phyloP scores from a whole-genome alignment of 441 rosid genomes.

The Codiaeum variegatum region DNA sequence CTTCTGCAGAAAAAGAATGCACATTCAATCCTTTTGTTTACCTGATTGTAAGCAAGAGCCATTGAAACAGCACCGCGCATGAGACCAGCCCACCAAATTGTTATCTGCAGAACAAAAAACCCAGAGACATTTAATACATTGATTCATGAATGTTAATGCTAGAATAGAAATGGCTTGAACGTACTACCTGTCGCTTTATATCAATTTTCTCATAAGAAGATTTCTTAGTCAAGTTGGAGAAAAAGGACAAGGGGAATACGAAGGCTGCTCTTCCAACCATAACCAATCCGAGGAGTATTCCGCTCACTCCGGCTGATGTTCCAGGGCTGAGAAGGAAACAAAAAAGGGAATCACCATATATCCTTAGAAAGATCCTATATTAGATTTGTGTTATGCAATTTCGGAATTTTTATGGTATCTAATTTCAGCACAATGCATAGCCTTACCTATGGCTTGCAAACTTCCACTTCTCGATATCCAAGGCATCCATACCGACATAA shows the following conservation, averaged over 20 bases:
- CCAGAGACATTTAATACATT: conserved; percentile 4
- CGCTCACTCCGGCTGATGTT: conserved; percentile 69
- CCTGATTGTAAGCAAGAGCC: conserved; percentile 99
- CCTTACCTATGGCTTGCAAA: conserved; percentile 70
- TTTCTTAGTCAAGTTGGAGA: conserved; percentile 83
- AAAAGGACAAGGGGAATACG: conserved; percentile 76
- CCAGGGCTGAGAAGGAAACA: conserved; percentile 69
- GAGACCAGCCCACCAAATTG: conserved; percentile 99
- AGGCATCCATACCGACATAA: conserved; percentile 98
- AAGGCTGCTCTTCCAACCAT: conserved; percentile 92
- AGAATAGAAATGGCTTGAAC: conserved; percentile 15
- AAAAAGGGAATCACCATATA: neutral
- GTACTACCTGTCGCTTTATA: conserved; percentile 67
- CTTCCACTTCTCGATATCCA: conserved; percentile 91
- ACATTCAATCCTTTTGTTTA: conserved; percentile 14
- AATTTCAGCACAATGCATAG: neutral
- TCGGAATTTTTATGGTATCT: neutral
- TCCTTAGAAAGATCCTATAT: neutral
- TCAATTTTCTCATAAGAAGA: conserved; percentile 44
- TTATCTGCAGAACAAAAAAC: conserved; percentile 42
- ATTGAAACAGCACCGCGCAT: conserved; percentile 98
- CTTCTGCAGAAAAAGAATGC: neutral
- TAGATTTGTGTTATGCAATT: neutral
- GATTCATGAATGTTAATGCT: neutral
- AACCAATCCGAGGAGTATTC: conserved; percentile 72